Evolutionary conservation across 257 asterid species (phyloP), one percentile per base, ranked within the genome.

Genomic region (Solanum tacnaense): DNA sequence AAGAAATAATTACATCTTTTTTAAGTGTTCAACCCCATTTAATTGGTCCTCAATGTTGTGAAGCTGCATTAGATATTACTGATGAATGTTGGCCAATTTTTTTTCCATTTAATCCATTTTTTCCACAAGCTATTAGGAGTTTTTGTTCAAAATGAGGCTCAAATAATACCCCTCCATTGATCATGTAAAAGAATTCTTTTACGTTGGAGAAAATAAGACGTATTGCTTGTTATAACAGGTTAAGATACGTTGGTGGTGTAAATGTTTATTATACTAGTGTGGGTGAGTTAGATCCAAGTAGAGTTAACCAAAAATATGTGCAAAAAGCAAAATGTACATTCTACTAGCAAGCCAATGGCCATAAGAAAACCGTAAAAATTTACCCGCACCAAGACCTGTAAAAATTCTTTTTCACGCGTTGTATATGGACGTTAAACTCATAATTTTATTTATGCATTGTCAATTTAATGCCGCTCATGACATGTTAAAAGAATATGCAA

Each of bases 31-130:
- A 88, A 11, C 75, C 84, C 7, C 83, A 83, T 1, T 44, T 89
- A 5, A 62, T 91, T 39, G 91, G 90, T 8, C 88, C 93, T 21
- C 84, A 81, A 6, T 91, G 92, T 67, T 91, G 93, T 60, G 76
- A 29, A 13, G 88, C 91, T 31, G 29, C 88, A 11, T 34, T 89
- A 34, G 25, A 52, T 9, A 49, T 89, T 18, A 91, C 73, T 4
- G 85, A 87, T 20, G 86, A 44, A 60, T 91, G 91, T 46, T 91
- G 91, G 93, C 89, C 90, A 0, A 88, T 18, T 41, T 31, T 74
- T 34, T 88, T 88, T 20, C 91, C 93, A 11, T 25, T 87, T 39
- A 76, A 35, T 88, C 86, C 73, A 88, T 88, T 7, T 29, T 91
- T 86, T 44, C 91, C 86, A 16, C 88, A 89, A 1, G 15, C 39